Evolutionary conservation across 1,139 yeast genomes (phyloP), one percentile per base, ranked within the genome.

Genomic region (Saccharomyces hybrid): DNA sequence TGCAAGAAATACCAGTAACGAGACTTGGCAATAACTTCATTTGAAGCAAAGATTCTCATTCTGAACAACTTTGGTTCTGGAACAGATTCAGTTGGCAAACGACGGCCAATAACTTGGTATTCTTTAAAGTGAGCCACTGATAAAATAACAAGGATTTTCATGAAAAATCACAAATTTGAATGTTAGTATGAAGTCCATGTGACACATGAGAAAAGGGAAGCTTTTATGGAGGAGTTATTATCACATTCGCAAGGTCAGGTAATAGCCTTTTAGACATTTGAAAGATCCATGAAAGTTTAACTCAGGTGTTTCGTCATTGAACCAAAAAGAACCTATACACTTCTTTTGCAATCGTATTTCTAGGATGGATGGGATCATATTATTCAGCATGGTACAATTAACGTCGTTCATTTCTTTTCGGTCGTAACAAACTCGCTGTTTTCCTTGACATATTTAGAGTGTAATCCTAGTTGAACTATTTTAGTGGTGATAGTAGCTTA

Each of bases 1-100:
- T 91, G 96, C 82, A 93, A 86, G 84, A 93, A 93, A 85, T 93
- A 95, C 99, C 99, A 93, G 96, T 90, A 93, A 83, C 99, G 93
- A 75, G 99, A 93, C 86, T 93, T 93, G 77, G 99, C 99, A 78
- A 93, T 96, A 78, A 93, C 98, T 71, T 84, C 87, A 83, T 93
- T 93, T 74, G 97, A 95, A 75, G 99, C 99, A 80, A 93, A 93
- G 81, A 93, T 90, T 85, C 97, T 90, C 98, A 93, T 93, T 79
- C 99, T 90, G 96, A 86, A 93, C 82, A 93, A 89, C 86, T 93
- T 93, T 80, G 99, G 99, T 82, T 90, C 97, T 74, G 98, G 97
- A 76, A 87, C 97, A 75, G 91, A 81, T 80, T 90, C 98, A 75
- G 97, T 90, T 72, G 99, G 99, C 80, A 93, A 90, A 83, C 95